Base-by-base conservation (phyloP, 805 yeast genomes). In the Clavispora asparagi region DNA sequence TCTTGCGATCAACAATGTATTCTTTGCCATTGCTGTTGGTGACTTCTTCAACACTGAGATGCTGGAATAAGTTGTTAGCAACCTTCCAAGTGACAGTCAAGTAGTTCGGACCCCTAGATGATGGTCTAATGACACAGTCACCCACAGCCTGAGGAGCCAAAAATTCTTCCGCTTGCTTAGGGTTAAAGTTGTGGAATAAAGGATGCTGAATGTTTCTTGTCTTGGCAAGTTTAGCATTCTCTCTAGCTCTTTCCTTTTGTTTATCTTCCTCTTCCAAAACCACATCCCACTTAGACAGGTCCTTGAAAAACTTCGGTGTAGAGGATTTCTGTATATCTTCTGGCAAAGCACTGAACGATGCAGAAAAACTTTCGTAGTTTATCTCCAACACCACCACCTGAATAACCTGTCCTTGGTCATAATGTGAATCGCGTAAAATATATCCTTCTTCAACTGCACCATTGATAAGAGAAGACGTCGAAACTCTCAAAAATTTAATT, bases 21-120 rank as follows among this genome's bases (percentile, higher is more conserved):
- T 68, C 71, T 48, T 68, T 70, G 30, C 85, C 89, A 50, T 79
- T 81, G 43, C 78, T 83, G 58, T 82, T 81, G 40, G 77, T 82
- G 40, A 77, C 76, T 65, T 94, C 98, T 51, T 82, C 73, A 40
- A 94, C 86, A 56, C 90, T 94, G 52, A 94, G 71, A 63, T 94
- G 98, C 63, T 94, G 98, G 68, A 85, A 94, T 51, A 92, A 69
- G 62, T 84, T 86, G 61, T 87, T 92, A 49, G 87, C 94, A 40
- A 94, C 91, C 63, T 94, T 94, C 97, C 98, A 94, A 0, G 99
- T 92, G 37, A 92, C 83, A 2, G 96, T 90, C 55, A 94, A 75
- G 64, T 83, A 97, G 52, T 88, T 87, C 40, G 79, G 75, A 38
- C 99, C 99, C 51, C 83, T 81, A 9, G 96, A 88, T 0, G 97